Conservation (phyloP, 257 asterid genomes). For the Solanum chiquidenum region DNA sequence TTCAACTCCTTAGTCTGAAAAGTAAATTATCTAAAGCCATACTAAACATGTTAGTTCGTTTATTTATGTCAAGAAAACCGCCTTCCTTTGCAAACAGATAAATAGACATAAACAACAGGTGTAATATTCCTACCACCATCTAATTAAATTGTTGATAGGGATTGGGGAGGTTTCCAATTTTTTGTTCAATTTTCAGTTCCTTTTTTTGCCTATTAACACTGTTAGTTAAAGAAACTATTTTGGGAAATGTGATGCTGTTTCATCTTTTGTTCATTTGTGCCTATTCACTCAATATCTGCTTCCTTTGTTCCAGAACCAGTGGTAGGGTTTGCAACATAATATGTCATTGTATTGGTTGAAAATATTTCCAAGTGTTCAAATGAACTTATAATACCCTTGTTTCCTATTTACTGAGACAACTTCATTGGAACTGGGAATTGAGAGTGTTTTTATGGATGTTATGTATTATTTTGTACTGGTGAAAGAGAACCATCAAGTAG, state of each 20-base stretch:
- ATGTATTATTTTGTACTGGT: background rate
- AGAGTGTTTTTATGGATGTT: background rate
- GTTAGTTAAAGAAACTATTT: background rate
- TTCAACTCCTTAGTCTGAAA: background rate
- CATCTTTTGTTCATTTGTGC: background rate
- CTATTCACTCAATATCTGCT: background rate
- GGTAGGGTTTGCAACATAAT: background rate
- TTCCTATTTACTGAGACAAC: background rate
- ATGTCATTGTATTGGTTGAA: background rate
- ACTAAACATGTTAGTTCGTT: background rate
- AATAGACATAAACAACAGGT: background rate
- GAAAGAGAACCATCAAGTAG: background rate
- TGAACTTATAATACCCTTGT: background rate
- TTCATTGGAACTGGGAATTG: background rate
- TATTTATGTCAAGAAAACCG: background rate
- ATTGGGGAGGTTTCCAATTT: background rate
- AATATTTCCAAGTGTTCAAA: background rate
- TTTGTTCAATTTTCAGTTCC: background rate
- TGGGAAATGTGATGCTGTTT: background rate
- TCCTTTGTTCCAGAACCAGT: background rate
- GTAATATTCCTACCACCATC: background rate
- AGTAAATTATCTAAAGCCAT: background rate
- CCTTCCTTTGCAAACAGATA: background rate
- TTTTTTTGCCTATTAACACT: background rate
- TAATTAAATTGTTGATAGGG: background rate